Conservation (phyloP, 257 asterid species). For the Jaltomata sinuosa region DNA sequence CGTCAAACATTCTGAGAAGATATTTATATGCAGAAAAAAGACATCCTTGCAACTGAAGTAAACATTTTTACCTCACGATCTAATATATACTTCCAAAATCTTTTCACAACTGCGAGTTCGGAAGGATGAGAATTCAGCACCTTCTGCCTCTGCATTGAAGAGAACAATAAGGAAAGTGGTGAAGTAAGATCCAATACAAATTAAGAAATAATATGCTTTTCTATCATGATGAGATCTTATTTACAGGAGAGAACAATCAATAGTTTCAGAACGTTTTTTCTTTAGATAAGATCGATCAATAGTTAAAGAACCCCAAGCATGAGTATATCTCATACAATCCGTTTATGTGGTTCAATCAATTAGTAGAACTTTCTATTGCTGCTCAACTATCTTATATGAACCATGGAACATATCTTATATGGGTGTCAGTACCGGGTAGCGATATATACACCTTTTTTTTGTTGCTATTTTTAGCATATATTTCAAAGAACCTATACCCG, state of each 20-base stretch:
- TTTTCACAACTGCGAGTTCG: constrained; percentile 65
- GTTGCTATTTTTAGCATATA: not conserved
- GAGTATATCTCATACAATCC: not conserved
- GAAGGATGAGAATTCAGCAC: constrained; percentile 65
- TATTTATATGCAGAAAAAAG: constrained; percentile 7
- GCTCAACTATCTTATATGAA: not conserved
- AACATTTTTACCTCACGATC: constrained; percentile 53
- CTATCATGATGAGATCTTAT: not conserved
- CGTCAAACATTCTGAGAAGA: not conserved
- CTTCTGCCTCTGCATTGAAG: constrained; percentile 63
- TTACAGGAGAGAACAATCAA: not conserved
- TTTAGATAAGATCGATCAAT: not conserved
- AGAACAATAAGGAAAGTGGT: not conserved
- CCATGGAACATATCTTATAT: not conserved
- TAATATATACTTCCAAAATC: constrained; percentile 84
- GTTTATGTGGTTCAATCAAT: not conserved
- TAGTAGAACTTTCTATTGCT: not conserved
- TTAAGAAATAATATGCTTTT: not conserved
- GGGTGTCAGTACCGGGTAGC: not conserved
- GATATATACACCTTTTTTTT: not conserved
- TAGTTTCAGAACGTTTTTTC: not conserved
- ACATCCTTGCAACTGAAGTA: constrained; percentile 13
- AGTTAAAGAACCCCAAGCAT: not conserved
- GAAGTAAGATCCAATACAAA: not conserved
- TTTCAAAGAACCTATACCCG: not conserved